Percentiles rank a stretch among this genome's conserved stretches.
These are phyloP conservation scores for Penicillium argentinense DNA, from an alignment of 495 filamentous ascomycete genomes.

Conservation along the genomic window DNA sequence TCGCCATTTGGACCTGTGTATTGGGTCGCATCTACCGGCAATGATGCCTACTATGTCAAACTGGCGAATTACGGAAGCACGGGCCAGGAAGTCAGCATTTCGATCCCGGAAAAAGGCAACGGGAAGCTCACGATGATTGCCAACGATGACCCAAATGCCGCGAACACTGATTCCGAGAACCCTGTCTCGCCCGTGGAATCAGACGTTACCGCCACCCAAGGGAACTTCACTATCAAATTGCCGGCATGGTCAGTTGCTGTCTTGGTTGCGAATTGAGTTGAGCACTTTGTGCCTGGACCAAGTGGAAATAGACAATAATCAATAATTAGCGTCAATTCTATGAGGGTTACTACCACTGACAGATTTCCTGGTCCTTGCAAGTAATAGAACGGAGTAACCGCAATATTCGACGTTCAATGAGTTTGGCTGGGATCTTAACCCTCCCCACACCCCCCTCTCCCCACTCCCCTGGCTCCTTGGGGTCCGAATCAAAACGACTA, in stretches of 20 bases:
- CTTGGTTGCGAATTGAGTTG: slow-evolving; percentile 1
- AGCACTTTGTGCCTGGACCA: too few species aligned
- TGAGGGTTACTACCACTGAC: too few species aligned
- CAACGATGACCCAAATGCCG: slow-evolving; percentile 36
- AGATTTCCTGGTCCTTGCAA: too few species aligned
- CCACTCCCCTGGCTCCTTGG: too few species aligned
- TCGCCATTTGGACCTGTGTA: slow-evolving; percentile 50
- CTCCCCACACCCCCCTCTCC: too few species aligned
- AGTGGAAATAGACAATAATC: too few species aligned
- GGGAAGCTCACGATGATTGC: slow-evolving; percentile 42
- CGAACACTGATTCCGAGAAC: slow-evolving; percentile 26
- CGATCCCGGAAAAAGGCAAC: slow-evolving; percentile 23
- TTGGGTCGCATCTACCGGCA: slow-evolving; percentile 49
- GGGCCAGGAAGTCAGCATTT: slow-evolving; percentile 23
- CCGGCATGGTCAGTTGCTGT: slow-evolving; percentile 11
- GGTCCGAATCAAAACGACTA: too few species aligned
- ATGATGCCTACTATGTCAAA: slow-evolving; percentile 23
- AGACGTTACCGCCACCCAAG: background rate
- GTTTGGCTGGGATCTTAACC: too few species aligned
- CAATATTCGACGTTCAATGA: too few species aligned
- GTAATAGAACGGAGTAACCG: too few species aligned
- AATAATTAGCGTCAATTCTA: too few species aligned
- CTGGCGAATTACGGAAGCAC: slow-evolving; percentile 19
- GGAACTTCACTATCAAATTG: slow-evolving; percentile 3
- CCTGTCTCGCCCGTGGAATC: slow-evolving; percentile 13